Evolutionary conservation across 306 rosid species (phyloP).

Genomic region (Acacia confusa): DNA sequence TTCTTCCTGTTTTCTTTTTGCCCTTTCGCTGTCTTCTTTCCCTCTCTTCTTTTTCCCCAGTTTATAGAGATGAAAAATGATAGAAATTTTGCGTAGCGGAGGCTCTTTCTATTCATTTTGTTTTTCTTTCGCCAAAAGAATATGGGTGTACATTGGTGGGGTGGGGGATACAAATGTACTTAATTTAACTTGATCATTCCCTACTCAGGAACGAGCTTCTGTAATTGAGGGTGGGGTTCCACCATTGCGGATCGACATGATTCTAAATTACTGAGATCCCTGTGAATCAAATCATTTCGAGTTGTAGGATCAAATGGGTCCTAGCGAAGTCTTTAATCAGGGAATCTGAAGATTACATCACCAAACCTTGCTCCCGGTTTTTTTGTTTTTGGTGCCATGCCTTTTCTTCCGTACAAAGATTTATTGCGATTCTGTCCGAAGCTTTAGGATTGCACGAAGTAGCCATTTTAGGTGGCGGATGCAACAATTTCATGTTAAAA

Average conservation of each 20-base stretch:
- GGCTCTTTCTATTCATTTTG: constrained; percentile 43
- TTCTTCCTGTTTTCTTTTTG: not conserved
- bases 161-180: constrained; percentile 78
- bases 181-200: constrained; percentile 50
- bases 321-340: not conserved
- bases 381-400: not conserved
- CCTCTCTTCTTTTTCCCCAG: constrained; percentile 23
- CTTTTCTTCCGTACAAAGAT: not conserved
- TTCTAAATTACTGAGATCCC: constrained; percentile 37
- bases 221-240: constrained; percentile 72
- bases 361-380: not conserved
- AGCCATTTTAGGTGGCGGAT: not conserved
- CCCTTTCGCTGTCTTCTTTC: constrained; percentile 21
- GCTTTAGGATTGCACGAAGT: not conserved
- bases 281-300: constrained; percentile 14
- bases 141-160: constrained; percentile 77
- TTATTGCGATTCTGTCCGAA: not conserved
- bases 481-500: not conserved
- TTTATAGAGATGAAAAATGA: constrained; percentile 41
- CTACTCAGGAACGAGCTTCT: constrained; percentile 55
- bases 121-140: constrained; percentile 40
- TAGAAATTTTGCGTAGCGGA: constrained; percentile 61
- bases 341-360: not conserved
- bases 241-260: constrained; percentile 56
- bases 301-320: not conserved